Evolutionary conservation across 2,329 filamentous ascomycete species (phyloP).

Genomic region (Penicillium sp.): DNA sequence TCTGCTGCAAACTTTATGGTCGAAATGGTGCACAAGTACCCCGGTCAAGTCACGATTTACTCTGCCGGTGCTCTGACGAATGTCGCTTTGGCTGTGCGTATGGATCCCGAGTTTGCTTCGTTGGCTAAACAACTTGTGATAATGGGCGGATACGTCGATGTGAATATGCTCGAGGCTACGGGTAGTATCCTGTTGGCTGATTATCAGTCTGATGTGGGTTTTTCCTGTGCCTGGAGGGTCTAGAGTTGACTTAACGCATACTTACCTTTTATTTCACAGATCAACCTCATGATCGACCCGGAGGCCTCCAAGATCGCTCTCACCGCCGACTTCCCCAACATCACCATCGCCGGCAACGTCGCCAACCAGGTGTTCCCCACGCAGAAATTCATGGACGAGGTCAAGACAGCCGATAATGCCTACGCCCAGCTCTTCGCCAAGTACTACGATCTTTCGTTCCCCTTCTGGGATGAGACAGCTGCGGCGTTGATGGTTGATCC

Average conservation of each 20-base stretch:
- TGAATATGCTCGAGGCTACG: constrained; percentile 38
- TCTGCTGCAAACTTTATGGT: constrained; percentile 52
- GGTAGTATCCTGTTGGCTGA: constrained; percentile 29
- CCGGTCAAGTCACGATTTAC: constrained; percentile 54
- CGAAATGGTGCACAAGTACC: constrained; percentile 51
- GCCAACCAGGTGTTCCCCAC: constrained; percentile 51
- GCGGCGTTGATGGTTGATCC: constrained; percentile 43
- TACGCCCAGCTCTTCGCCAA: constrained; percentile 43
- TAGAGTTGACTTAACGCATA: background rate
- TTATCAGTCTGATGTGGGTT: constrained; percentile 29
- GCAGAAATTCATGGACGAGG: constrained; percentile 42
- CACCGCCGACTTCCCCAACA: constrained; percentile 50
- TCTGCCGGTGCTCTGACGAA: constrained; percentile 52
- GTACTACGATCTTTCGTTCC: constrained; percentile 43
- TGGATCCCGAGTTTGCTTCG: constrained; percentile 51
- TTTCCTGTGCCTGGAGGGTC: background rate
- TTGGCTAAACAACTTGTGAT: constrained; percentile 51
- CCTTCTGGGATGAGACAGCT: constrained; percentile 52
- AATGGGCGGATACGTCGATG: constrained; percentile 54
- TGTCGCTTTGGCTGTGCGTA: constrained; percentile 49
- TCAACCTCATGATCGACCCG: constrained; percentile 56
- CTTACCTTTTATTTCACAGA: constrained; percentile 26
- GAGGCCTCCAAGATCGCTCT: constrained; percentile 54
- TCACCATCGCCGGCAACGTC: constrained; percentile 49
- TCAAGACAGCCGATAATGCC: constrained; percentile 39